Evolutionary conservation across 257 asterid species (phyloP), one percentile per base, ranked within the genome.

Genomic region (Jacaranda copaia): DNA sequence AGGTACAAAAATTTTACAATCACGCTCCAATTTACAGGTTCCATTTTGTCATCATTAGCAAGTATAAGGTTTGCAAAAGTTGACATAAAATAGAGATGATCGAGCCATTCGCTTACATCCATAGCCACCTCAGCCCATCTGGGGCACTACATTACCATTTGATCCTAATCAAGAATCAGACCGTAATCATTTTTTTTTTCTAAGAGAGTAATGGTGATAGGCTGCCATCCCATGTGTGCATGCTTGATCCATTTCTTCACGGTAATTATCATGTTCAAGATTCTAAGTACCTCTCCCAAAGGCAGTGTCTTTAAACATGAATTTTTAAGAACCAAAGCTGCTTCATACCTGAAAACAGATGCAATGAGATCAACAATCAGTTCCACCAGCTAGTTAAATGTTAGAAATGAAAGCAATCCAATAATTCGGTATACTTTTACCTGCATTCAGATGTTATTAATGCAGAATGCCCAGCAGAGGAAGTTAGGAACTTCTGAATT

Each of bases 381-480:
- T 59, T 18, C 16, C 18, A 36, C 45, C 53, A 5, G 51, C 51
- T 38, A 18, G 36, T 61, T 40, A 19, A 40, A 61, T 49, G 14
- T 39, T 6, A 15, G 32, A 13, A 70, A 51, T 36, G 45, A 32
- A n/a, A 58, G 20, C 49, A 55, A 58, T 48, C 10, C 8, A 14
- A 68, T 43, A 20, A 20, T 55, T 11, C 15, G 40, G 62, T 12
- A 51, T 25, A 61, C 39, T 67, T 11, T 65, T 80, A 88, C 93
- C 90, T 85, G 93, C 89, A 83, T 77, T 80, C 80, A 40, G 93
- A 84, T 66, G 84, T 80, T 74, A 83, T 77, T 15, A 89, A 36
- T 68, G 85, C 85, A 6, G 80, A 66, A 56, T 77, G 70, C 45
- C 91, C 91, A 58, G 68, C 67, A 70, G 91, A 46, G 56, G 87